Evolutionary conservation across 164 flowering plant species (phyloP), one percentile per base, ranked within the genome.

Genomic region (Sextonia rubra): DNA sequence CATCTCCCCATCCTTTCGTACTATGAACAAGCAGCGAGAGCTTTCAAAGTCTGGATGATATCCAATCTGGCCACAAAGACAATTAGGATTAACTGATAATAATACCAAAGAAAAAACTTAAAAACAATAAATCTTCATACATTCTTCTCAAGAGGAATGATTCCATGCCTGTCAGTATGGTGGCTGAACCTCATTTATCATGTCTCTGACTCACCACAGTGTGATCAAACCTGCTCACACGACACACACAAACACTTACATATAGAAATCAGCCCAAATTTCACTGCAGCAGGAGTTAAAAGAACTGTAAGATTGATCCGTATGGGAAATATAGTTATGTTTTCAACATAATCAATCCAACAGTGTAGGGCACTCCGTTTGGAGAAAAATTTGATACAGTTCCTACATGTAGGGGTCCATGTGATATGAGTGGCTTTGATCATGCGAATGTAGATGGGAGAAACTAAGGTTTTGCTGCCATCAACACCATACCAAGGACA

Each of bases 1-100:
- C 52, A 79, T 14, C 72, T 83, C 83, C 30, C 97, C 97, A 75
- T 92, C 91, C 78, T 87, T 94, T 52, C 92, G 90, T 58, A 89
- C 92, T 69, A 94, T 90, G 86, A 94, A 94, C 81, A 94, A 80
- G 73, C 98, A 94, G 17, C 97, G 79, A 0, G 98, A 94, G 61
- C 64, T 77, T 66, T 83, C 86, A 76, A 92, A 94, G 60, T 90
- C 87, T 37, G 97, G 97, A 80, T 92, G 98, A 77, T 87, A 85
- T 0, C 90, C 94, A 77, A 94, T 74, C 98, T 94, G 89, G 77
- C 71, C 23, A 66, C 37, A 66, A 66, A 44, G 37, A 37, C 3
- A 37, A 44, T 18, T 65, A 5, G 14, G 58, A 52, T 15, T 18
- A 52, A 14, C 17, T 52, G 14, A 52, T 52, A 15, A 18, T 15